Base-by-base conservation (phyloP, 495 filamentous ascomycete species). In the Podospora pseudoanserina region DNA sequence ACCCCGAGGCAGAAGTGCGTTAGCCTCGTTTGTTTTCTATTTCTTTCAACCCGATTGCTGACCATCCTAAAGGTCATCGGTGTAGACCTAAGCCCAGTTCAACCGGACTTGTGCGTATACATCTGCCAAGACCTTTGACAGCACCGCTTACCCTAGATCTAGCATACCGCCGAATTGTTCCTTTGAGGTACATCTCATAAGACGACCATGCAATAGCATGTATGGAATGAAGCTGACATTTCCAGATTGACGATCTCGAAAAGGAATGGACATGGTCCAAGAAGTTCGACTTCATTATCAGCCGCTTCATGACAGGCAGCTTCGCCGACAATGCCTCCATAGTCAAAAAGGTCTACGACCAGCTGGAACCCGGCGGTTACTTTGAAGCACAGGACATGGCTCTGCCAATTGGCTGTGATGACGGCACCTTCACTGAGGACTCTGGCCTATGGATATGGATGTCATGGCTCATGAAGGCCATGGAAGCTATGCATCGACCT, bases 401-500 rank as follows among this genome's bases (percentile, higher is more conserved):
- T 18, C 57, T 65, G 9, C 87, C 23, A 82, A 82, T 65, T 84
- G 80, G 63, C 84, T 83, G 79, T 49, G 83, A 86, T 64, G 84
- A 87, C 68, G 81, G 75, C 60, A 83, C 78, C 19, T 77, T 86
- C 66, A 19, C 30, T 1, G 57, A 75, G 2, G 72, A 76, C 19
- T 64, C 67, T 30, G 72, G 66, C 20, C 68, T 79, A 26, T 32
- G 26, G 26, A 64, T 60, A 20, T 78, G 72, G 72, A 74, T 74
- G 30, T 71, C 71, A 3, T 73, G 64, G 30, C 44, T 83, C 28
- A 63, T 81, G 7, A 72, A 81, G 26, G 74, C 74, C 5, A 71
- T 77, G 32, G 34, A 28, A 3, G 28, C 16, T 11, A 53, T 72
- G n/a, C 61, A 58, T 2, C 67, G 71, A 3, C 64, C 61, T 68